phyloP scores from a whole-genome alignment of 2,329 filamentous ascomycete genomes.

The Canariomyces notabilis region DNA sequence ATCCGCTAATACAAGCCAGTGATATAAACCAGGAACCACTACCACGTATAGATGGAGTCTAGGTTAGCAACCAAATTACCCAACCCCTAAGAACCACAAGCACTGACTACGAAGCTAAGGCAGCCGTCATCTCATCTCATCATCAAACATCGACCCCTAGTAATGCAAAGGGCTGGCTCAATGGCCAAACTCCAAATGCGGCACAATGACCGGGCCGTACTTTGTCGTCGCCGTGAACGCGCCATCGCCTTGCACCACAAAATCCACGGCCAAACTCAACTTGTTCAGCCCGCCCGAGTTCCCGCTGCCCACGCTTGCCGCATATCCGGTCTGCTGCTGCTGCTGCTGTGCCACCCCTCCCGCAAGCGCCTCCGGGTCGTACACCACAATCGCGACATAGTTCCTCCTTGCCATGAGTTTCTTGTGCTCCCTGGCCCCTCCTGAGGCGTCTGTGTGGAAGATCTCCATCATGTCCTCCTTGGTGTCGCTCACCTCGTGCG shows the following conservation, averaged over 20 bases:
- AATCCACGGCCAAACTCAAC: constrained; percentile 88
- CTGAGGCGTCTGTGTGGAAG: constrained; percentile 88
- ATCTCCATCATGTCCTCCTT: constrained; percentile 99
- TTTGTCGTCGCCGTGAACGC: constrained; percentile 80
- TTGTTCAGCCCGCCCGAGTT: constrained; percentile 49
- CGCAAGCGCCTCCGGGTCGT: constrained; percentile 74
- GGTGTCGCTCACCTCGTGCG: constrained; percentile 74
- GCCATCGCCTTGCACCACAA: constrained; percentile 91
- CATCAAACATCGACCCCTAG: background rate
- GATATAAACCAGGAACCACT: too few species aligned
- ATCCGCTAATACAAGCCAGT: too few species aligned
- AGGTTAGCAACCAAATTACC: background rate
- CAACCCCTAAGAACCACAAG: background rate
- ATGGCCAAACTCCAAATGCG: constrained; percentile 71
- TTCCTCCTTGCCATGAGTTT: constrained; percentile 91
- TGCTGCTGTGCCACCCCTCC: constrained; percentile 24
- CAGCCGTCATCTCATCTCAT: background rate
- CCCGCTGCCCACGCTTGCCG: constrained; percentile 29
- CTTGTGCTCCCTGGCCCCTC: constrained; percentile 75
- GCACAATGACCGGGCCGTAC: constrained; percentile 94
- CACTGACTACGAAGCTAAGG: too few species aligned
- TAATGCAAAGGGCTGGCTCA: too few species aligned
- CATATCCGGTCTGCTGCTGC: constrained; percentile 18
- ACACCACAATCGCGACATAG: constrained; percentile 89
- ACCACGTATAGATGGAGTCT: too few species aligned